Percentiles rank a stretch among this genome's conserved stretches.
phyloP scores from a whole-genome alignment of 306 rosid genomes.

The Cucurbita argyrosperma region DNA sequence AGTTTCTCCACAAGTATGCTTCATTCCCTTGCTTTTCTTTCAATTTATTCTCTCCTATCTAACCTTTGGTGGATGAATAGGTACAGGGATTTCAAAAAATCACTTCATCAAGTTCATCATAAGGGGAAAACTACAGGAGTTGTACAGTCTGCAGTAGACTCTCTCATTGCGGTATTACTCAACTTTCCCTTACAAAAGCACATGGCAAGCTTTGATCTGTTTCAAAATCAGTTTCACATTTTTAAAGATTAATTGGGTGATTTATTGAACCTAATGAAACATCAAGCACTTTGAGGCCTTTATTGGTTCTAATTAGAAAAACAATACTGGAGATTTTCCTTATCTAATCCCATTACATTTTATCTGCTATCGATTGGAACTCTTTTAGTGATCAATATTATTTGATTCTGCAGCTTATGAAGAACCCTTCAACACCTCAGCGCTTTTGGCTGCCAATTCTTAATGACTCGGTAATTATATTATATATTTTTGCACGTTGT shows the following conservation, averaged over 20 bases:
- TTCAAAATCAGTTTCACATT: background rate
- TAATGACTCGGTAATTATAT: conserved; percentile 56
- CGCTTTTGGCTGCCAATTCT: conserved; percentile 88
- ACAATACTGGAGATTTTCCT: background rate
- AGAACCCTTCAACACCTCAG: conserved; percentile 82
- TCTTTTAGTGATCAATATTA: background rate
- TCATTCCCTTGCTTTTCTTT: background rate
- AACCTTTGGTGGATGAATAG: conserved; percentile 23
- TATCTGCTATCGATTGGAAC: background rate
- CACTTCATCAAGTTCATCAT: conserved; percentile 47
- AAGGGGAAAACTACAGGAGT: conserved; percentile 47
- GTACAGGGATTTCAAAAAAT: conserved; percentile 85
- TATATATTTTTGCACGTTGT: background rate
- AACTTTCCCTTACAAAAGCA: background rate
- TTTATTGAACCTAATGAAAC: background rate
- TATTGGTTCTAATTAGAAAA: background rate
- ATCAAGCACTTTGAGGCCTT: background rate
- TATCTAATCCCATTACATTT: background rate
- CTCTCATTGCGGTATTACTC: conserved; percentile 50
- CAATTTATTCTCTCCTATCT: conserved; percentile 1
- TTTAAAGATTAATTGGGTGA: background rate
- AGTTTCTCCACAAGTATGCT: conserved; percentile 78
- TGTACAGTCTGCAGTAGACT: conserved; percentile 63
- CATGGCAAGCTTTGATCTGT: background rate
- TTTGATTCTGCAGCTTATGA: conserved; percentile 54